Evolutionary conservation across 2,329 filamentous ascomycete genomes (phyloP), one percentile per base, ranked within the genome.

Genomic region (Colletotrichum sublineola): DNA sequence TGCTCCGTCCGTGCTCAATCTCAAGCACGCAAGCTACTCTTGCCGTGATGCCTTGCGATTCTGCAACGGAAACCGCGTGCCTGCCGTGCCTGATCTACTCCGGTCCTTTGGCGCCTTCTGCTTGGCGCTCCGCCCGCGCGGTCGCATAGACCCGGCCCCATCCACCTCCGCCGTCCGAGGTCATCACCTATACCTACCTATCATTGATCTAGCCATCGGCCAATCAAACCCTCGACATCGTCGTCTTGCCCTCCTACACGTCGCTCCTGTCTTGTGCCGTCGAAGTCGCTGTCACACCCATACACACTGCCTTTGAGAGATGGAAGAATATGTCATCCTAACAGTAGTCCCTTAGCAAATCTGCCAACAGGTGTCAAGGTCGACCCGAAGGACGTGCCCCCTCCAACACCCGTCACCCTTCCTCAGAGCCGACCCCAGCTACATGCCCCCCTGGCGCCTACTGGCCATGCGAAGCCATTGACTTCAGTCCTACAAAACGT

Each of bases 351-450:
- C 55, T 77, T 24, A 77, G 77, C 63, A 78, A 76, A 56, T 78
- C 80, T 29, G 57, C 72, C 74, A 46, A 63, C 72, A 36, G 67
- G 63, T 38, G 74, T 67, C 57, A 81, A 78, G 74, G 75, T 84
- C 76, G 79, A 83, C 67, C 85, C 86, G 29, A 85, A 86, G 76
- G 83, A 90, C 72, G 83, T 90, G 15, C 88, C 88, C n/a, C 84
- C 86, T 50, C 84, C 88, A 56, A 91, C 89, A 9, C 86, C 88
- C 29, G 78, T 91, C 75, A 82, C 80, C 74, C 82, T 91, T 55
- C 89, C 89, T 65, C 78, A 78, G 57, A 85, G 80, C 75, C 78
- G 75, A 52, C 84, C 82, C 46, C 79, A 77, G 44, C 50, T 67
- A 63, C 73, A 60, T 55, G 63, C 63, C 11, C 55, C 64, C 40